These are phyloP conservation scores for Balamuthia mandrillaris DNA, from an alignment of 208 protist species.

Conservation along the genomic window DNA sequence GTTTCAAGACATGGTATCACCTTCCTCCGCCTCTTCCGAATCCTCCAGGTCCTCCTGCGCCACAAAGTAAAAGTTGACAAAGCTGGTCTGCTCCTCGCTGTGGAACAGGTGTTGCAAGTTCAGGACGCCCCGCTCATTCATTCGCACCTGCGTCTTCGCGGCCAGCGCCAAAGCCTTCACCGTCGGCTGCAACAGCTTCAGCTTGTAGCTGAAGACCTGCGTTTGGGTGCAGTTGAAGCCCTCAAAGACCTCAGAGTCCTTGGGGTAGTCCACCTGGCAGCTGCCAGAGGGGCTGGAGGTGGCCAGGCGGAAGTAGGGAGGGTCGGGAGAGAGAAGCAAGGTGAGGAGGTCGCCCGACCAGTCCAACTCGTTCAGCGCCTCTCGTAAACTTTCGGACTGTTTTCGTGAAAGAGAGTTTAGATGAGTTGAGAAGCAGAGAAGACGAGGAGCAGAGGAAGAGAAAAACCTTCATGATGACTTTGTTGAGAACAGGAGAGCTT, in stretches of 20 bases:
- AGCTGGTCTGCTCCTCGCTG: slow-evolving; percentile 11
- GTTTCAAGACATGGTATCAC: no score
- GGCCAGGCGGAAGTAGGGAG: slow-evolving; percentile 5
- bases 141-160: slow-evolving; percentile 10
- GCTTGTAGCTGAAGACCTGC: background rate
- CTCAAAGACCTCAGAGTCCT: background rate
- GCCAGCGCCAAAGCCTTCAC: background rate
- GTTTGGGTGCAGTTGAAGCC: slow-evolving; percentile 12
- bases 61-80: slow-evolving; percentile 14
- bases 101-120: slow-evolving; percentile 22
- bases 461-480: slow-evolving; percentile 6
- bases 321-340: slow-evolving; percentile 7
- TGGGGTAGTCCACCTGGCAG: slow-evolving; percentile 6
- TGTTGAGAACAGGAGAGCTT: background rate
- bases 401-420: no score
- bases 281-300: slow-evolving; percentile 3
- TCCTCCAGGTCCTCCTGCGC: background rate
- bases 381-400: background rate
- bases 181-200: slow-evolving; percentile 10
- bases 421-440: no score
- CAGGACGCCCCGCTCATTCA: background rate
- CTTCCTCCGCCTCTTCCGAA: no score
- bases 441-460: background rate
- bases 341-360: slow-evolving; percentile 9
- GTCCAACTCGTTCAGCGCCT: slow-evolving; percentile 7